Conservation (phyloP, 2,329 filamentous ascomycete species). For the Capronia coronata region DNA sequence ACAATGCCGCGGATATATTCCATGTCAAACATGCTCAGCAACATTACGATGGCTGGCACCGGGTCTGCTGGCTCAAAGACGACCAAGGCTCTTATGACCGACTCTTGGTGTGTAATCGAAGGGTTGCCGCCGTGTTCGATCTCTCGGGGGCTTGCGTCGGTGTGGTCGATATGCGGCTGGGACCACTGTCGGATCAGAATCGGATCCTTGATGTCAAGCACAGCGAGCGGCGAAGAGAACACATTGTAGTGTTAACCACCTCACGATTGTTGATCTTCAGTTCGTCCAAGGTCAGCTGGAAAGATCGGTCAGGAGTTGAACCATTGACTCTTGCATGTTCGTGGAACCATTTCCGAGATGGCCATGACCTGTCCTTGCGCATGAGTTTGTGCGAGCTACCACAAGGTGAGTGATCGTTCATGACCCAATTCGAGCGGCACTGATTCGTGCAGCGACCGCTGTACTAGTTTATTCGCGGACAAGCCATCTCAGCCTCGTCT, state of each 20-base stretch:
- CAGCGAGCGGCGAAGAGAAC: constrained; percentile 38
- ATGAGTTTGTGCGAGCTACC: constrained; percentile 33
- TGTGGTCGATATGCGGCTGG: constrained; percentile 34
- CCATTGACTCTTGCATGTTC: constrained; percentile 39
- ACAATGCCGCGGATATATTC: constrained; percentile 18
- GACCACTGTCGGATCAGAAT: constrained; percentile 35
- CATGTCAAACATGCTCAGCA: constrained; percentile 17
- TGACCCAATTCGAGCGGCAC: not conserved
- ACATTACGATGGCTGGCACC: constrained; percentile 41
- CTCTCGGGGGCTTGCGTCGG: constrained; percentile 28
- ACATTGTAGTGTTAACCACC: constrained; percentile 51
- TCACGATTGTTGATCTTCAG: constrained; percentile 43
- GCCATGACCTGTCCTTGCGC: constrained; percentile 48
- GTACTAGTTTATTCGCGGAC: constrained; percentile 39
- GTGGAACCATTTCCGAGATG: constrained; percentile 50
- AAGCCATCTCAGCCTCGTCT: constrained; percentile 34
- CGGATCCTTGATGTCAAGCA: constrained; percentile 52
- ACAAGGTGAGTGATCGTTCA: constrained; percentile 30
- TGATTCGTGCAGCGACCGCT: constrained; percentile 31
- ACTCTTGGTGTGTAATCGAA: constrained; percentile 50
- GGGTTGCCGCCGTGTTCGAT: constrained; percentile 36
- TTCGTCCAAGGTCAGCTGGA: constrained; percentile 28
- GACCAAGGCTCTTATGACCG: constrained; percentile 29
- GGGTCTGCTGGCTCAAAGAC: constrained; percentile 37
- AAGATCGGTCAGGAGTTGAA: constrained; percentile 20